phyloP scores from a whole-genome alignment of 164 flowering plant species.

The Paratinospora sagittata region DNA sequence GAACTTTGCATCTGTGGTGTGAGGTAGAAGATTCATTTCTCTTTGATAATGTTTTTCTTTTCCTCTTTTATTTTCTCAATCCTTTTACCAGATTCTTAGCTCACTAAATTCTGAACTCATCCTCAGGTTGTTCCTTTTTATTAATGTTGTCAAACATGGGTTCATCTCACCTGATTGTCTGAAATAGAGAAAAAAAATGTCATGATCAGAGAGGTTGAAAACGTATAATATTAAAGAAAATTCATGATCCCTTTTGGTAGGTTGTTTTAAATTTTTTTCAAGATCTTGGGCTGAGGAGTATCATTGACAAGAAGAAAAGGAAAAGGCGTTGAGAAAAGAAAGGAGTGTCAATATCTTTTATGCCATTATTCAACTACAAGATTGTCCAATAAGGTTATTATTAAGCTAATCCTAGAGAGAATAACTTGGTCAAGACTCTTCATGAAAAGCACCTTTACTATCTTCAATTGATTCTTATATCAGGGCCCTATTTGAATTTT shows the following conservation, averaged over 20 bases:
- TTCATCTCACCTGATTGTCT: neutral
- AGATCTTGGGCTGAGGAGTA: neutral
- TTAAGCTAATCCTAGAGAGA: slow-evolving; percentile 1
- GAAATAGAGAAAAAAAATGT: neutral
- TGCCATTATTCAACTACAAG: slow-evolving; percentile 4
- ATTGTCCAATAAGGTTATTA: neutral
- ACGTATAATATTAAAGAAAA: neutral
- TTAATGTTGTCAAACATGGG: neutral
- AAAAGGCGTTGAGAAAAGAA: neutral
- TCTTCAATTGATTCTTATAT: neutral
- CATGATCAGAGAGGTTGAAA: neutral
- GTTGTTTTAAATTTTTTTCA: neutral
- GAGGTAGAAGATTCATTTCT: neutral
- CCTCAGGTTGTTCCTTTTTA: neutral
- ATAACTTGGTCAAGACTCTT: neutral
- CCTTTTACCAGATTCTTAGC: neutral
- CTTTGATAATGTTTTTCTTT: neutral
- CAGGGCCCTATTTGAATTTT: neutral
- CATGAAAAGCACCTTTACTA: neutral
- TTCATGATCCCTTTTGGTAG: neutral
- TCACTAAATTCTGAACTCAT: neutral
- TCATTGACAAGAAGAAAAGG: neutral
- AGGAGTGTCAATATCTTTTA: slow-evolving; percentile 6
- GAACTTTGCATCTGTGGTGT: neutral
- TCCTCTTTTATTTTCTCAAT: neutral